Base-by-base conservation (phyloP, 129 eudicot genomes). In the Lactuca sativa region DNA sequence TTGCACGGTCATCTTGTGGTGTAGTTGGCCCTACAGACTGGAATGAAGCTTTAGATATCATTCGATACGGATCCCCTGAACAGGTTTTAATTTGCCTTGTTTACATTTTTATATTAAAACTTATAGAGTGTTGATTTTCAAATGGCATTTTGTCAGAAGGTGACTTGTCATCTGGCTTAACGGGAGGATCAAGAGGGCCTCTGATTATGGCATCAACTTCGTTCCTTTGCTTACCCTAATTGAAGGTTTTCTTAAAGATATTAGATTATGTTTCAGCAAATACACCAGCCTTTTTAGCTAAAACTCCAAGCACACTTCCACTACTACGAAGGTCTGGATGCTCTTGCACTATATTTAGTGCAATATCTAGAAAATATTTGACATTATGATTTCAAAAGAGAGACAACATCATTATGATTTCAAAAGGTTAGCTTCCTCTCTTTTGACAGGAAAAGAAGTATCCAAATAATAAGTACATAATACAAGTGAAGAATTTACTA, bases 1-100 rank as follows among this genome's bases (percentile, higher is more conserved):
- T 89, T 70, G 81, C 89, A 5, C 81, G 80, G 6, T 56, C 88
- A 32, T 67, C 80, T 80, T 80, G 84, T 68, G 85, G 84, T 72
- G 67, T 82, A 63, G 57, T 82, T 77, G 95, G 96, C 56, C 95
- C 96, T 51, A 76, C 97, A 14, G 90, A 90, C 77, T 93, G 97
- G 99, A 90, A 93, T 82, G 99, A 93, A 77, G 99, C 99, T 66
- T 76, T 93, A 65, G 97, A 93, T 76, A 83, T 93, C 54, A 90
- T 93, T 48, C 71, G 81, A 11, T 82, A 85, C 81, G 99, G 95
- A 73, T 90, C 99, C 62, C 97, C 99, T 32, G 97, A 93, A 77
- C 97, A 93, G 95, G 97, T 89, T 31, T 80, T 66, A 7, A 2
- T 48, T 1, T 36, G 40, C 25, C 47, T 51, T 38, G 3, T 47